These are phyloP conservation scores for Vigna nakashimae DNA, from an alignment of 306 rosid genomes.

Conservation along the genomic window DNA sequence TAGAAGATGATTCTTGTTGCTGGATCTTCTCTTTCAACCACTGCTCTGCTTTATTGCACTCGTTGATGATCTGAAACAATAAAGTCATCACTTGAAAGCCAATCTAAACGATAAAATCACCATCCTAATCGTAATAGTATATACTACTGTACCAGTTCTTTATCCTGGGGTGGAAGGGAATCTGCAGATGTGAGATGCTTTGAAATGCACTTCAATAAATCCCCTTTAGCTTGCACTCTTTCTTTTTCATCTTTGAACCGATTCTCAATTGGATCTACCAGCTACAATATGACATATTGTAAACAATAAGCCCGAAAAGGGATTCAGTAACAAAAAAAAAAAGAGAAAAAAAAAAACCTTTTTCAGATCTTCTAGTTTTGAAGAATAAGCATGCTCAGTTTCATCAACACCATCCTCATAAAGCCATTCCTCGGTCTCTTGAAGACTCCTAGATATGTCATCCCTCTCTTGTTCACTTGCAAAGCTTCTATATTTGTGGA, in stretches of 20 bases:
- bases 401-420: conserved; percentile 98
- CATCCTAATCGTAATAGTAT: conserved; percentile 22
- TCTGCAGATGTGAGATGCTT: conserved; percentile 35
- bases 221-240: conserved; percentile 61
- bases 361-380: conserved; percentile 83
- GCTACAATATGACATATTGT: conserved; percentile 54
- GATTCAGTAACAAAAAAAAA: conserved; percentile 20
- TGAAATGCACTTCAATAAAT: conserved; percentile 36
- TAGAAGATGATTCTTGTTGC: conserved; percentile 71
- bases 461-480: conserved; percentile 87
- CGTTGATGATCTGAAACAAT: conserved; percentile 59
- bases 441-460: conserved; percentile 79
- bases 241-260: conserved; percentile 87
- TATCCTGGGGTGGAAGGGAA: conserved; percentile 45
- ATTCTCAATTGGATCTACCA: conserved; percentile 87
- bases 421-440: conserved; percentile 97
- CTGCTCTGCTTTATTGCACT: conserved; percentile 70
- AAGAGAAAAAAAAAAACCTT: conserved; percentile 60
- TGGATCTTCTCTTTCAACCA: conserved; percentile 79
- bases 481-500: conserved; percentile 77
- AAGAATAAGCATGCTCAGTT: conserved; percentile 81
- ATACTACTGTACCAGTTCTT: conserved; percentile 47
- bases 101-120: conserved; percentile 35
- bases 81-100: conserved; percentile 32
- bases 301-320: conserved; percentile 38